Conservation (phyloP, 495 filamentous ascomycete species). For the Tuber umbilicatum region DNA sequence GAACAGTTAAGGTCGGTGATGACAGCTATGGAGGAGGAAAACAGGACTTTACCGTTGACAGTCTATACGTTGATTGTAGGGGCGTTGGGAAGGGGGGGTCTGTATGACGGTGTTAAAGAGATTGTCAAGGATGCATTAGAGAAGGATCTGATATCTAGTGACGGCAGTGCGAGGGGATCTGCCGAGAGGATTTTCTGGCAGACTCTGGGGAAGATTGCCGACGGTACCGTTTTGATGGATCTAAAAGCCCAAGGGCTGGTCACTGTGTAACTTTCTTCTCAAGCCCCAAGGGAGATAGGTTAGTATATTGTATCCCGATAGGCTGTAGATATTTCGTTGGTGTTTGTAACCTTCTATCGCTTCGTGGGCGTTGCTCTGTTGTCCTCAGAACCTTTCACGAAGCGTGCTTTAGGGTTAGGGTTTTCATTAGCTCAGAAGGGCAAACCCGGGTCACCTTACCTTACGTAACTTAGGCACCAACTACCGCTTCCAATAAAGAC, state of each 20-base stretch:
- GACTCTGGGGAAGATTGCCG: not conserved
- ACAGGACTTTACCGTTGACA: constrained; percentile 14
- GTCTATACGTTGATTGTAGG: constrained; percentile 27
- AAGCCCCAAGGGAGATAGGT: not conserved
- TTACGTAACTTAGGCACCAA: not conserved
- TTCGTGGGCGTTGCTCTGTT: not conserved
- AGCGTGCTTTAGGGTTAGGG: not conserved
- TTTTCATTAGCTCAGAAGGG: not conserved
- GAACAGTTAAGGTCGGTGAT: constrained; percentile 37
- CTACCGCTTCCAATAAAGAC: not conserved
- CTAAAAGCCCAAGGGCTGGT: constrained; percentile 2
- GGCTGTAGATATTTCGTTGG: not conserved
- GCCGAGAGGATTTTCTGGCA: not conserved
- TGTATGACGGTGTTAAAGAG: constrained; percentile 26
- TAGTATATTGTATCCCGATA: not conserved
- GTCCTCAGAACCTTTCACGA: not conserved
- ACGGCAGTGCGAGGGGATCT: not conserved
- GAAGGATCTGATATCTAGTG: constrained; percentile 3
- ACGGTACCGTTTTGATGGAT: not conserved
- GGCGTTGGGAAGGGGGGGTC: constrained; percentile 11
- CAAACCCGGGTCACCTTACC: not conserved
- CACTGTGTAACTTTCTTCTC: not conserved
- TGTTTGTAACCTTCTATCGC: not conserved
- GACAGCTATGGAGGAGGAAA: constrained; percentile 8
- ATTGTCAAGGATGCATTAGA: constrained; percentile 22